Conservation (phyloP, 805 yeast species). For the Teunomyces panamensis region DNA sequence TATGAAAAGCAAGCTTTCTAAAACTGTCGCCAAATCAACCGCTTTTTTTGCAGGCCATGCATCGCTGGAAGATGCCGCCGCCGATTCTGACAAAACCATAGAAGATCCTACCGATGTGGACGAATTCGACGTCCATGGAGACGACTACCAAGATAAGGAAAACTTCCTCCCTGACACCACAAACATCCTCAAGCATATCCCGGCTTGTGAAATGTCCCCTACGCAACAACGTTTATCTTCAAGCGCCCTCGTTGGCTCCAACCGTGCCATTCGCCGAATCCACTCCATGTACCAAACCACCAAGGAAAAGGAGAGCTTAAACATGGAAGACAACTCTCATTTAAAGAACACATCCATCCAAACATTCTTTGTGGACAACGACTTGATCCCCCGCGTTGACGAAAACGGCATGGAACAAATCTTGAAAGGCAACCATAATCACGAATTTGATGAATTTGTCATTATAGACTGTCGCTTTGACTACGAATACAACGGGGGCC, state of each 20-base stretch:
- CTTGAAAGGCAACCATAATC: constrained; percentile 49
- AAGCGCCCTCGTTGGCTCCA: neutral
- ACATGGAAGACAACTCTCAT: constrained; percentile 31
- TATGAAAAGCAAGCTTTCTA: constrained; percentile 19
- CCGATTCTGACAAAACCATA: constrained; percentile 1
- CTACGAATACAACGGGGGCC: constrained; percentile 92
- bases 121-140: constrained; percentile 10
- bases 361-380: constrained; percentile 39
- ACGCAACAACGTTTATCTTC: neutral
- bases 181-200: constrained; percentile 9
- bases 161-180: constrained; percentile 9
- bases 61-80: constrained; percentile 3
- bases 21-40: constrained; percentile 9
- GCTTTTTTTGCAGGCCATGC: neutral
- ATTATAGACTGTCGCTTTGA: constrained; percentile 89
- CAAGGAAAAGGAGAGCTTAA: constrained; percentile 22
- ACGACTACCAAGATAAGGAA: constrained; percentile 10
- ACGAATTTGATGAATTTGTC: constrained; percentile 52
- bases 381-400: constrained; percentile 68
- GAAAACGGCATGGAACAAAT: constrained; percentile 56
- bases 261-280: constrained; percentile 50
- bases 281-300: constrained; percentile 66
- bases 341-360: constrained; percentile 25
- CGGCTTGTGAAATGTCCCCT: constrained; percentile 3
- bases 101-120: constrained; percentile 7